Evolutionary conservation across 2,329 filamentous ascomycete genomes (phyloP).

Genomic region (Davidsoniella eucalypti): DNA sequence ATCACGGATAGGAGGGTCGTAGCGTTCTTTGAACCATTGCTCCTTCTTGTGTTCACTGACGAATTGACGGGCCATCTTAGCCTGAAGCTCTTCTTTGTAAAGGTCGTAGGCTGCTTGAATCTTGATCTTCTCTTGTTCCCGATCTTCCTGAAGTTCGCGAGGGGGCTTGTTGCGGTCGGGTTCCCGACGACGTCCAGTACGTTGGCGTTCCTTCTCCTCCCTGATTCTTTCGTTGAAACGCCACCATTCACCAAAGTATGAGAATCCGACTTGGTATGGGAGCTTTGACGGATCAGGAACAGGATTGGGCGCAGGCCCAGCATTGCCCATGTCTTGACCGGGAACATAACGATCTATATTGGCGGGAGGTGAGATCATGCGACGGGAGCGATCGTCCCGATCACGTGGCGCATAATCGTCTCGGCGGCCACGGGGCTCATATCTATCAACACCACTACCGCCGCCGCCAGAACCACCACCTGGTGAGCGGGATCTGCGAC

Average conservation of each 20-base stretch:
- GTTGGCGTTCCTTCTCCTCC: slow-evolving; percentile 58
- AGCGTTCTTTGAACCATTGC: slow-evolving; percentile 96
- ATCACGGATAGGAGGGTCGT: slow-evolving; percentile 68
- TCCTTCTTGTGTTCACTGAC: slow-evolving; percentile 86
- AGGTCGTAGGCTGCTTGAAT: slow-evolving; percentile 55
- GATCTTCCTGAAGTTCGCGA: slow-evolving; percentile 53
- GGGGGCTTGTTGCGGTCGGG: slow-evolving; percentile 46
- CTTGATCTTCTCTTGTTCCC: slow-evolving; percentile 60
- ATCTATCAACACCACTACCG: slow-evolving; percentile 44
- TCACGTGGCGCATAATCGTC: slow-evolving; percentile 46
- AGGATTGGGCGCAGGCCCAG: slow-evolving; percentile 40
- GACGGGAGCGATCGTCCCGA: slow-evolving; percentile 37
- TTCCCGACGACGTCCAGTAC: slow-evolving; percentile 51
- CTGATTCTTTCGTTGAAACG: slow-evolving; percentile 67
- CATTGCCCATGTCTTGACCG: slow-evolving; percentile 40
- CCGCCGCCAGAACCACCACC: slow-evolving; percentile 20
- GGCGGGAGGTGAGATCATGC: slow-evolving; percentile 44
- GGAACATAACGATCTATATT: slow-evolving; percentile 79
- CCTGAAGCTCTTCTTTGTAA: slow-evolving; percentile 53
- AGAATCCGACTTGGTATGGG: slow-evolving; percentile 69
- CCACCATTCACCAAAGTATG: slow-evolving; percentile 80
- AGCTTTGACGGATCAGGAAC: slow-evolving; percentile 56
- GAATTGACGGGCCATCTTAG: slow-evolving; percentile 73
- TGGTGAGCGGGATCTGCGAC: slow-evolving; percentile 52
- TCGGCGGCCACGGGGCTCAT: slow-evolving; percentile 49